Base-by-base conservation (phyloP, 192 early-diverging fungal species). In the Backusella australiensis region DNA sequence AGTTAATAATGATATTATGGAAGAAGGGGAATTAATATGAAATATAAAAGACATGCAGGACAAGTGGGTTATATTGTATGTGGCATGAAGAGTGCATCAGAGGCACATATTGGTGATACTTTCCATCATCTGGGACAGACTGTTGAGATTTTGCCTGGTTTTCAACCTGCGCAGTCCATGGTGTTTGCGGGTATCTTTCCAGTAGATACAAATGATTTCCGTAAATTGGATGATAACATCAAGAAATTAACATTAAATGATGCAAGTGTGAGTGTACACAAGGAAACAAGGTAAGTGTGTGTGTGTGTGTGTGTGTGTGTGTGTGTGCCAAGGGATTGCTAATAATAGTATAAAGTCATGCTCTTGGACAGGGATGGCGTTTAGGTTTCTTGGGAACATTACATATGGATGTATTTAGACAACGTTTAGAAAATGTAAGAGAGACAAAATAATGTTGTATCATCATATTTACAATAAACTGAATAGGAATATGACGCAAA, bases 341-440 rank as follows among this genome's bases (percentile, higher is more conserved):
- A 32, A 32, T 32, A 32, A 32, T 32, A 32, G 32, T 32, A 32
- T 32, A 32, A 32, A 32, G 93, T 77, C 88, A 80, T 21, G 95
- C 96, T 26, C 76, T 99, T 32, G 97, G 97, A 3, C 97, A 99
- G 82, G 97, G 97, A 4, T 99, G 96, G 90, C 89, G 97, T 2
- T 83, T 99, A 23, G 97, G 97, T 11, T 99, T 99, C 71, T 78
- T 99, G 69, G 97, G 97, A 21, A 98, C 96, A 0, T 77, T 99
- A 39, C 97, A 99, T 75, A 97, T 98, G 97, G 97, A 99, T 82
- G 97, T 99, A 34, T 99, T 99, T 77, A 84, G 94, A 19, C 96
- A 99, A 80, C 86, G 97, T 17, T 83, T 99, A 36, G 96, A 94
- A 71, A 90, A 94, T 77, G 89, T 90, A 84, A 42, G 63, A 21